These are phyloP conservation scores for Ceratobasidium theobromae DNA, from an alignment of 1,284 basidiomycete species.

Conservation along the genomic window DNA sequence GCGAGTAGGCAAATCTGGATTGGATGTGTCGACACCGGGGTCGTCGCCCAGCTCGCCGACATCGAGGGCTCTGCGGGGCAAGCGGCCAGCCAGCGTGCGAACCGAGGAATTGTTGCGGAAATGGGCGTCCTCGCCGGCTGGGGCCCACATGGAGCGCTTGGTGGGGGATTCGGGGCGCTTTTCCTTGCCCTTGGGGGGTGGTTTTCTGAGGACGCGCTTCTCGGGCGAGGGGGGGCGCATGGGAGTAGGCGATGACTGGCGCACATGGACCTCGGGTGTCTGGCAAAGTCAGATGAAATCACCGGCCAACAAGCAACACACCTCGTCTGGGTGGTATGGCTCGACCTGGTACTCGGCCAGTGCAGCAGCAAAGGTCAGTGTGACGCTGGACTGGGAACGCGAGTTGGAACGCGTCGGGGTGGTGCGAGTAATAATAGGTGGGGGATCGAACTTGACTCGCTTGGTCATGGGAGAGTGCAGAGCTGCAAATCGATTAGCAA, in stretches of 20 bases:
- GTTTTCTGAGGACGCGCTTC: background rate
- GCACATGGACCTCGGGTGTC: background rate
- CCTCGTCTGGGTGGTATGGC: background rate
- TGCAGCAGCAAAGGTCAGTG: conserved; percentile 23
- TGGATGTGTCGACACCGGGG: background rate
- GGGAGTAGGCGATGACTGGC: background rate
- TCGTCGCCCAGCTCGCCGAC: background rate
- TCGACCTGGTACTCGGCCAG: conserved; percentile 11
- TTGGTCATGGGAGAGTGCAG: no score
- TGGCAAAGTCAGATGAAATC: background rate
- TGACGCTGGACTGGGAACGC: background rate
- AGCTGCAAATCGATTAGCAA: background rate
- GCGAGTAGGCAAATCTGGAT: background rate
- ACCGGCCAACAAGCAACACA: background rate
- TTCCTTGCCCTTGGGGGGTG: conserved; percentile 1
- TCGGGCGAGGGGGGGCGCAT: conserved; percentile 3
- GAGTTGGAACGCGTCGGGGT: conserved; percentile 14
- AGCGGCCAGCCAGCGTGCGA: background rate
- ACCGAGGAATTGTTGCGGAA: background rate
- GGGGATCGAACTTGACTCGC: conserved; percentile 25
- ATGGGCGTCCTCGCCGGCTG: background rate
- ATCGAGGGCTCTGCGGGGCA: background rate
- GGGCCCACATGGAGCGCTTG: conserved; percentile 18
- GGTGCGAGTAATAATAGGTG: conserved; percentile 28
- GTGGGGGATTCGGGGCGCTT: conserved; percentile 18